Evolutionary conservation across 768 basidiomycete genomes (phyloP).

Genomic region (Russula griseocarnosa): DNA sequence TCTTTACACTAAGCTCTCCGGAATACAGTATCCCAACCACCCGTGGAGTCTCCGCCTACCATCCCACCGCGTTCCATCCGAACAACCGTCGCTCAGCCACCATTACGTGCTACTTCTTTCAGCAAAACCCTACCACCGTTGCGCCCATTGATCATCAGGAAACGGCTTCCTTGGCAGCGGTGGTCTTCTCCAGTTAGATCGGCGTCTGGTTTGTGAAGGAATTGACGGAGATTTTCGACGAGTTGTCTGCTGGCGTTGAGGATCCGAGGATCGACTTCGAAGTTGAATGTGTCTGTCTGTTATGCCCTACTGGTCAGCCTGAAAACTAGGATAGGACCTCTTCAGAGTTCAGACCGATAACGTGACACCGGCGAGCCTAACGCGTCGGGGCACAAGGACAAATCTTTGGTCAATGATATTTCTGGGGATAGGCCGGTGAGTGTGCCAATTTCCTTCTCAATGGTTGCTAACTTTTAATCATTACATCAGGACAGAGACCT

Average conservation of each 20-base stretch:
- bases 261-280: background rate
- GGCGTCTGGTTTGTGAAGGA: constrained; percentile 15
- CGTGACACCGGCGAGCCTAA: background rate
- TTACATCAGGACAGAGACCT: background rate
- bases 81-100: no score
- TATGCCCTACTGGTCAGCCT: background rate
- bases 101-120: no score
- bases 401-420: background rate
- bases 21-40: no score
- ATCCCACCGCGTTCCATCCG: no score
- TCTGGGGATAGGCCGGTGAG: constrained; percentile 2
- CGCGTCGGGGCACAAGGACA: constrained; percentile 17
- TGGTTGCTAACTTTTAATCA: background rate
- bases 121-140: no score
- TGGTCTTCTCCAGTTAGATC: no score
- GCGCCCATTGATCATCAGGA: no score
- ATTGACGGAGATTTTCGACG: constrained; percentile 22
- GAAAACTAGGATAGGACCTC: background rate
- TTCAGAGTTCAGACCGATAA: background rate
- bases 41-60: no score
- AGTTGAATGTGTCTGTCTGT: background rate
- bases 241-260: background rate
- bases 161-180: no score
- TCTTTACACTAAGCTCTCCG: no score
- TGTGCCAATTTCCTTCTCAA: background rate